Evolutionary conservation across 2,329 filamentous ascomycete species (phyloP), one percentile per base, ranked within the genome.

Genomic region (Calonectria pteridis): DNA sequence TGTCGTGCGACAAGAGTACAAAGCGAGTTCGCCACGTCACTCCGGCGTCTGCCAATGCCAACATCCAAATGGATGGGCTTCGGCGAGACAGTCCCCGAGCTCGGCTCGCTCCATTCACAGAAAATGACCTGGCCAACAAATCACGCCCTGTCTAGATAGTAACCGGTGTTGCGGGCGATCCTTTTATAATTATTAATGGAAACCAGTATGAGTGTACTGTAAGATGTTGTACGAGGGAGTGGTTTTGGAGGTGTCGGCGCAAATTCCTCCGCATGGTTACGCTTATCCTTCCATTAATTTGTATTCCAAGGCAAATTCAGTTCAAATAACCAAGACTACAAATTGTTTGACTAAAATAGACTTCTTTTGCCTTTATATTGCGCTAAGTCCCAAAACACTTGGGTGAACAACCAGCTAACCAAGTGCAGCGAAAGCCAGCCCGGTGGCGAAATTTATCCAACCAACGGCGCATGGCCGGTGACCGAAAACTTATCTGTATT

Each of bases 41-140:
- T 29, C 74, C 77, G 67, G 63, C 35, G 3, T 86, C 88, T 43
- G 78, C 82, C n/a, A 87, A 85, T 75, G 85, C 79, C 11, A 85
- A 88, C 20, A 88, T 88, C 49, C 86, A 87, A 26, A 87, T 89
- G 64, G 85, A 89, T 51, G 86, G 89, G 73, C 84, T 85, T 40
- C 83, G 83, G 16, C 82, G 83, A 13, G 74, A 69, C 6, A 83
- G 79, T 53, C 76, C 82, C 16, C 74, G 74, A 18, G 63, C 76
- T 59, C 80, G 75, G 6, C 73, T 81, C 7, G 74, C 75, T 10
- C 71, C 82, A 4, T 76, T 79, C 31, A 62, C 58, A 18, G 72
- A 75, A 18, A 67, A 68, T 9, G 69, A 58, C 20, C 29, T 65
- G 23, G 35, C 40, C 26, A 31, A 23, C 9, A 23, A 23, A 11